These are phyloP conservation scores for Phytophthora pinifolia DNA, from an alignment of 352 stramenopile genomes.

Conservation along the genomic window DNA sequence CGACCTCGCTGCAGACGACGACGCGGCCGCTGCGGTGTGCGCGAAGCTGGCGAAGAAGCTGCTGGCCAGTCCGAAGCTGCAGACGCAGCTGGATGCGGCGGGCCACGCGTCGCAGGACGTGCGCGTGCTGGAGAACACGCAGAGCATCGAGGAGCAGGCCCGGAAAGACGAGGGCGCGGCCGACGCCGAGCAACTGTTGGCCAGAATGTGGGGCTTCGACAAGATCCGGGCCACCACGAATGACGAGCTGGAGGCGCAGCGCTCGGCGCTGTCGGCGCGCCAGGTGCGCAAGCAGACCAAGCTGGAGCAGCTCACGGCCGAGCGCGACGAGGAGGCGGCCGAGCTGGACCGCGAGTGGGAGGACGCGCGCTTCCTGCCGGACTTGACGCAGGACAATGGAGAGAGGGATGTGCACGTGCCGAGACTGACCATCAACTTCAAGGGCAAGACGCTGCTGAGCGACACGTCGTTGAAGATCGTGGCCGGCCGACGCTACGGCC, in stretches of 20 bases:
- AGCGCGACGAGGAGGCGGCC: too few species aligned
- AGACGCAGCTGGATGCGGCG: constrained; percentile 9
- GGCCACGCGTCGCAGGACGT: constrained; percentile 30
- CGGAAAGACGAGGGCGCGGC: constrained; percentile 43
- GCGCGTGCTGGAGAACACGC: constrained; percentile 57
- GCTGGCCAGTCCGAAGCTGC: constrained; percentile 31
- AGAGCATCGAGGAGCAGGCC: constrained; percentile 77
- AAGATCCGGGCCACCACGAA: constrained; percentile 82
- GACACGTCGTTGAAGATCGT: constrained; percentile 89
- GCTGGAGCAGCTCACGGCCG: constrained; percentile 56
- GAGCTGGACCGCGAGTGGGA: constrained; percentile 66
- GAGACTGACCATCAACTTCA: constrained; percentile 89
- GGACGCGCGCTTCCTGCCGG: constrained; percentile 69
- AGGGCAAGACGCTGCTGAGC: constrained; percentile 87
- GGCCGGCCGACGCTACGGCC: constrained; percentile 84
- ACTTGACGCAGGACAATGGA: constrained; percentile 76
- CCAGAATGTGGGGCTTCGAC: constrained; percentile 87
- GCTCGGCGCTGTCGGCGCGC: constrained; percentile 73
- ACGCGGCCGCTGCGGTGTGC: constrained; percentile 41
- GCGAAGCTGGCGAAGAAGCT: constrained; percentile 40
- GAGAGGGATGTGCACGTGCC: constrained; percentile 89
- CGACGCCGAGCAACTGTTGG: constrained; percentile 69
- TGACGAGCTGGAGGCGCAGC: constrained; percentile 70
- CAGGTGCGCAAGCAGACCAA: constrained; percentile 83
- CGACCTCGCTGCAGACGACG: constrained; percentile 48